Conservation (phyloP, 805 yeast genomes). For the Tetrapisispora phaffii region DNA sequence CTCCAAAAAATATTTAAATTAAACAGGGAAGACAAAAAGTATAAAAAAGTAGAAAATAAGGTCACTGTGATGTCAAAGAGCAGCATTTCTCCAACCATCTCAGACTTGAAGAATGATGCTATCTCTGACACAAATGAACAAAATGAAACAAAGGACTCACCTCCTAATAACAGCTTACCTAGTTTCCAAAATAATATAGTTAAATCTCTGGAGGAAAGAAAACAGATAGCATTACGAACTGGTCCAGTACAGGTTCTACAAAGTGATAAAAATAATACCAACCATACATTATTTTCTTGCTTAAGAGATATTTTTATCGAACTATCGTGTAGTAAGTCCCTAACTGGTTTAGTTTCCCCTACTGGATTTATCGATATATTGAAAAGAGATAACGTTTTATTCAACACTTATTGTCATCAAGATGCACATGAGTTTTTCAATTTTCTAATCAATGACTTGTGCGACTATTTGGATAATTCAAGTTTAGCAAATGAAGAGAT, state of each 20-base stretch:
- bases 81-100: neutral
- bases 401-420: slow-evolving; percentile 89
- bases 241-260: slow-evolving; percentile 67
- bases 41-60: neutral
- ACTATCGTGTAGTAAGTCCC: slow-evolving; percentile 58
- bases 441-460: slow-evolving; percentile 68
- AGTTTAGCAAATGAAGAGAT: slow-evolving; percentile 3
- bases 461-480: slow-evolving; percentile 32
- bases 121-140: neutral
- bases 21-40: neutral
- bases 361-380: slow-evolving; percentile 59
- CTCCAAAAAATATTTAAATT: neutral
- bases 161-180: neutral
- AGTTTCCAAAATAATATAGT: neutral
- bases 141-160: neutral
- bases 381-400: slow-evolving; percentile 74
- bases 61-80: neutral
- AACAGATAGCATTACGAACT: slow-evolving; percentile 60
- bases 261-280: slow-evolving; percentile 48
- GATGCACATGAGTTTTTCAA: slow-evolving; percentile 96
- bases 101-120: neutral
- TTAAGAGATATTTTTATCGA: slow-evolving; percentile 79
- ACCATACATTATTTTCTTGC: slow-evolving; percentile 45
- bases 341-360: slow-evolving; percentile 82
- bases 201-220: slow-evolving; percentile 47